Evolutionary conservation across 331 rosid genomes (phyloP).

Genomic region (Arachis monticola): DNA sequence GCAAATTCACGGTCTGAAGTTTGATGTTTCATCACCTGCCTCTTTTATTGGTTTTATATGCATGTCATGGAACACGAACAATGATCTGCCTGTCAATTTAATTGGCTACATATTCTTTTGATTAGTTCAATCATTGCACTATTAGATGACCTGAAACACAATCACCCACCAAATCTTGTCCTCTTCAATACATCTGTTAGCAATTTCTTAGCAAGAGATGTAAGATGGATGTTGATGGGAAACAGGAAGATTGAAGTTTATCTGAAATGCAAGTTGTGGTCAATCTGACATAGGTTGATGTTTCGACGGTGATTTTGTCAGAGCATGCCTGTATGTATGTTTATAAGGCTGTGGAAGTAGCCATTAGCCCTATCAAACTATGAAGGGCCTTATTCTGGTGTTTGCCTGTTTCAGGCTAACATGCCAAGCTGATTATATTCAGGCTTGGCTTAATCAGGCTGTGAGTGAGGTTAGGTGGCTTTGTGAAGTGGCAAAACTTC

Average conservation of each 20-base stretch:
- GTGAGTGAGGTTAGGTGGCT: slow-evolving; percentile 33
- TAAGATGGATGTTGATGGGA: background rate
- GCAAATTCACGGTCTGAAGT: background rate
- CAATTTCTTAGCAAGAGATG: slow-evolving; percentile 1
- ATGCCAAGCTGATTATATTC: slow-evolving; percentile 39
- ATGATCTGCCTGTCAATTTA: slow-evolving; percentile 14
- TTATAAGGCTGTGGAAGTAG: slow-evolving; percentile 24
- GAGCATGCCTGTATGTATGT: background rate
- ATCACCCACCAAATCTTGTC: background rate
- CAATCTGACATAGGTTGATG: slow-evolving; percentile 8
- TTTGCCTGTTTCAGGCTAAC: slow-evolving; percentile 51
- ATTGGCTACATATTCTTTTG: background rate
- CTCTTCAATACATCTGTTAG: background rate
- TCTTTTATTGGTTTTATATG: slow-evolving; percentile 1
- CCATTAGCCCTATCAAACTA: slow-evolving; percentile 16
- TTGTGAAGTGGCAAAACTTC: slow-evolving; percentile 41
- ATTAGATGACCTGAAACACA: background rate
- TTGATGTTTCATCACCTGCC: background rate
- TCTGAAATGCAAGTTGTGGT: slow-evolving; percentile 21
- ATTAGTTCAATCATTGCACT: background rate
- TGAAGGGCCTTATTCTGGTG: slow-evolving; percentile 42
- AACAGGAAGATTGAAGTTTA: slow-evolving; percentile 8
- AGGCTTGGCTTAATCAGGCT: slow-evolving; percentile 38
- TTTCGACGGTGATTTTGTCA: slow-evolving; percentile 2
- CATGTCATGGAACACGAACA: background rate